These are phyloP conservation scores for Fusarium sp. DNA, from an alignment of 2,329 filamentous ascomycete species.

Conservation along the genomic window DNA sequence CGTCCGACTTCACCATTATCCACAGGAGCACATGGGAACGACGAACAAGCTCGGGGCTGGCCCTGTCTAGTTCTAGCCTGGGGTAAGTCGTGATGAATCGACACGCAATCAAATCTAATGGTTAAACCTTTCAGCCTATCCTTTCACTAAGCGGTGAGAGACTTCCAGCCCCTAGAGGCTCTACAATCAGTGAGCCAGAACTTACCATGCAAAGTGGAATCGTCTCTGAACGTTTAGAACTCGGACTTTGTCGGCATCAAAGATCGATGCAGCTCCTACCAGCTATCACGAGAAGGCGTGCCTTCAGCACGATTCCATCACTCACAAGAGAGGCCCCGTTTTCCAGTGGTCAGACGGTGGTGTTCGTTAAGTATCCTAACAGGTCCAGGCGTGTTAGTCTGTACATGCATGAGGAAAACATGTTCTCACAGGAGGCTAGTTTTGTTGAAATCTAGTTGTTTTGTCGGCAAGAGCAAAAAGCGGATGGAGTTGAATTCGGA, in stretches of 20 bases:
- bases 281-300: not conserved
- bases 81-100: not conserved
- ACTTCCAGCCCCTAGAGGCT: not conserved
- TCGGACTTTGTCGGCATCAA: not conserved
- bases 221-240: not conserved
- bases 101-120: not conserved
- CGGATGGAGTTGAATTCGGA: not conserved
- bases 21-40: not conserved
- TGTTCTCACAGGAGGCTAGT: not conserved
- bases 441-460: not conserved
- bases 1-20: not conserved
- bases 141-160: not conserved
- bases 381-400: not conserved
- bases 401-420: not conserved
- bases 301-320: not conserved
- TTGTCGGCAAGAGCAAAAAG: not conserved
- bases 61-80: too few species aligned
- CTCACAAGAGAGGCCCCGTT: not conserved
- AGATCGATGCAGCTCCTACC: not conserved
- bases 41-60: not conserved
- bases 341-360: not conserved
- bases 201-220: not conserved
- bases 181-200: not conserved
- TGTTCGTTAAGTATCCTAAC: not conserved
- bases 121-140: not conserved